Base-by-base conservation (phyloP, 2,329 filamentous ascomycete species). In the Botrytis byssoidea region DNA sequence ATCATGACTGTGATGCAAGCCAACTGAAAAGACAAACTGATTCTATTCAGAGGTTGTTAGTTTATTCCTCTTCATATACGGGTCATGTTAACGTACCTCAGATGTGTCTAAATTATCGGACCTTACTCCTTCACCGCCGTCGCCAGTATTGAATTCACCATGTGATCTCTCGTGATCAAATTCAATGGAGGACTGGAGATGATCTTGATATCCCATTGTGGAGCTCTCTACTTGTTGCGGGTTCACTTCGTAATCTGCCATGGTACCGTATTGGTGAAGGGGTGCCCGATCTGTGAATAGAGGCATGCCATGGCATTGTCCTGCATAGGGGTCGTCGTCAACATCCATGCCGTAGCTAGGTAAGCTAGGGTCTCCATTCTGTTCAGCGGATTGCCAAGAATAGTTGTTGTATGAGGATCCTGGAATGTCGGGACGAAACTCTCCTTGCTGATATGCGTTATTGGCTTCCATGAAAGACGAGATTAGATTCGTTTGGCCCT, bases 31-130 rank as follows among this genome's bases (percentile, higher is more conserved):
- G 35, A 7, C 48, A 68, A 57, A 44, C 35, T 32, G 37, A 5
- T 42, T 22, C 66, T 68, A 32, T 57, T 57, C 48, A 20, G 10
- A 57, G 14, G 9, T 57, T 57, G 8, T 22, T 68, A 42, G 40
- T 57, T 37, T 14, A 35, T 40, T 29, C 29, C 65, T 68, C 48
- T 57, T 68, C 66, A 68, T 57, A 68, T 68, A 57, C 57, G 35
- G 61, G 66, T 68, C 66, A 68, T 57, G 40, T 9, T 18, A 37
- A 42, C 48, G 29, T 68, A 68, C 66, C 66, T 25, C 66, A 57
- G 37, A 42, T 1, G n/a, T 20, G 35, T 37, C 66, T n/a, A 68
- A 35, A 32, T 32, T 32, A 32, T 68, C 66, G 66, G 66, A 68
- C 48, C 48, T 57, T 12, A 32, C 48, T 68, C 66, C 66, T 68